Percentiles rank a stretch among this genome's conserved stretches.
phyloP scores from a whole-genome alignment of 805 yeast species.

The Cyberlindnera mycetangii region DNA sequence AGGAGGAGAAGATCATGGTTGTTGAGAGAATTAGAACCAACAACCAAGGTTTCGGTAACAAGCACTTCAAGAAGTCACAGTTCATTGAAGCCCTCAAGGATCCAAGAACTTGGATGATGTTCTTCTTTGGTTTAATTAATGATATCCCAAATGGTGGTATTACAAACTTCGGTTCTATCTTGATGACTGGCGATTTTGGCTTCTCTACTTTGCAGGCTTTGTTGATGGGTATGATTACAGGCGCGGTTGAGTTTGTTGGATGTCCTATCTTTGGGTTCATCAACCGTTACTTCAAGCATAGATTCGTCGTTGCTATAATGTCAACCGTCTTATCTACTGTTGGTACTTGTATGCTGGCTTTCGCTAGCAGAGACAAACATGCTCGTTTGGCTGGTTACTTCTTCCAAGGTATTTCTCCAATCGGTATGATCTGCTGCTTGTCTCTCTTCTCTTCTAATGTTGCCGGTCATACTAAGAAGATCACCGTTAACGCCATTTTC shows the following conservation, averaged over 20 bases:
- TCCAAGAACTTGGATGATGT: constrained; percentile 44
- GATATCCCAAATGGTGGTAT: constrained; percentile 53
- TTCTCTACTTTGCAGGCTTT: constrained; percentile 35
- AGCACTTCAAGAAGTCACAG: constrained; percentile 51
- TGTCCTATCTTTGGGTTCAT: constrained; percentile 9
- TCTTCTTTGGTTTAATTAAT: constrained; percentile 37
- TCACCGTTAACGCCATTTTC: constrained; percentile 14
- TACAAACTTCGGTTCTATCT: constrained; percentile 20
- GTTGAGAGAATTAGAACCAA: constrained; percentile 51
- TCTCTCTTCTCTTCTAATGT: constrained; percentile 26
- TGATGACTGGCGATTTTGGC: constrained; percentile 20
- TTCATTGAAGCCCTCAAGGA: constrained; percentile 50
- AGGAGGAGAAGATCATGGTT: constrained; percentile 43
- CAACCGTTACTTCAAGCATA: constrained; percentile 3
- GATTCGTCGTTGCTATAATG: constrained; percentile 7
- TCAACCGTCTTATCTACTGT: neutral
- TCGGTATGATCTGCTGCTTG: constrained; percentile 12
- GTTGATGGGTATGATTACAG: constrained; percentile 30
- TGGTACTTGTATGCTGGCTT: constrained; percentile 34
- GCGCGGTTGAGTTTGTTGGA: constrained; percentile 13
- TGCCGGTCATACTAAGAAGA: constrained; percentile 19
- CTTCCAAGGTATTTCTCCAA: constrained; percentile 16
- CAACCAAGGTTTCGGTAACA: constrained; percentile 58
- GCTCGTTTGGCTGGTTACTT: constrained; percentile 32
- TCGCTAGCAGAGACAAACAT: constrained; percentile 24